phyloP scores from a whole-genome alignment of 495 filamentous ascomycete genomes.

The Lasiosphaeria ovina region DNA sequence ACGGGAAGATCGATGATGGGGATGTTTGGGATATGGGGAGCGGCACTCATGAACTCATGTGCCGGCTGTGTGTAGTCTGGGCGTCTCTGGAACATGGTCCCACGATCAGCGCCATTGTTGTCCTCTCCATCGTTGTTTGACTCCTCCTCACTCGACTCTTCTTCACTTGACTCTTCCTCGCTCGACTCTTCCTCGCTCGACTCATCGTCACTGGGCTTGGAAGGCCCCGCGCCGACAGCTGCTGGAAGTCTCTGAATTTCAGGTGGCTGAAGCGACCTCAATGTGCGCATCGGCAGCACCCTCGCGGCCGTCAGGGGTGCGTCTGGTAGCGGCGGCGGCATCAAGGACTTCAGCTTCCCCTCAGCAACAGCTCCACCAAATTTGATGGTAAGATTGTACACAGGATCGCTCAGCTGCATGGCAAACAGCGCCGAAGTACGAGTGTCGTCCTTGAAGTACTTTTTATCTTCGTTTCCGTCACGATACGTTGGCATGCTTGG shows the following conservation, averaged over 20 bases:
- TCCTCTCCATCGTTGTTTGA: neutral
- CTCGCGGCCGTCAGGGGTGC: neutral
- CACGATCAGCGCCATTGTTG: neutral
- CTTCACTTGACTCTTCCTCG: neutral
- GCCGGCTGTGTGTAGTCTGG: no score
- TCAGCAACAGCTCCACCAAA: no score
- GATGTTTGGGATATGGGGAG: no score
- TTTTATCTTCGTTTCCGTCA: neutral
- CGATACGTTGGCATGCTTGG: neutral
- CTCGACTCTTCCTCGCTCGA: neutral
- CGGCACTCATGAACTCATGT: no score
- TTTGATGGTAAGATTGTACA: conserved; percentile 1
- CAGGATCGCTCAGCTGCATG: conserved; percentile 29
- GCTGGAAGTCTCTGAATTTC: neutral
- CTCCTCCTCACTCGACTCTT: conserved; percentile 1
- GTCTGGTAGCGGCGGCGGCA: neutral
- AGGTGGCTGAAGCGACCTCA: neutral
- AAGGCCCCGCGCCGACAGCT: neutral
- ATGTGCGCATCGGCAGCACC: neutral
- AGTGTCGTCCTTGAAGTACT: neutral
- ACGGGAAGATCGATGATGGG: no score
- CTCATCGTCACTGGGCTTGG: neutral
- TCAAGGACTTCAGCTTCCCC: neutral
- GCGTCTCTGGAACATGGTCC: no score
- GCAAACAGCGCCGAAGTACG: conserved; percentile 31